These are phyloP conservation scores for Avicennia marina DNA, from an alignment of 257 asterid species.

Conservation along the genomic window DNA sequence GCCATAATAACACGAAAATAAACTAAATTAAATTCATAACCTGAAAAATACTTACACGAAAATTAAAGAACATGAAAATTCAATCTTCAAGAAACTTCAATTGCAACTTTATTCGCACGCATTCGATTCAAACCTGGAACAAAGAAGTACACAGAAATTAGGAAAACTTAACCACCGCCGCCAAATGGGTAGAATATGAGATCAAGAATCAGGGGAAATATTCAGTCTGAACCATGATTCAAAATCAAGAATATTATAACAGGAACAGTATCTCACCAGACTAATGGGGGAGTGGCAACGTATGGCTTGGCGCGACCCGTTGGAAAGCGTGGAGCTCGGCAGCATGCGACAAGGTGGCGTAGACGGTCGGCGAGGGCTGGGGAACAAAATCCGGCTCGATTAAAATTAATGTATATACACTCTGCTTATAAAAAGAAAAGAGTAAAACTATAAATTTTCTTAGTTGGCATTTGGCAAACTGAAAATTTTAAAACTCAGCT, in stretches of 20 bases:
- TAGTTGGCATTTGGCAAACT: too few relatives aligned
- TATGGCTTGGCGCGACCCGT: background rate
- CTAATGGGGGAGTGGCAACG: background rate
- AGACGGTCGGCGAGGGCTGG: conserved; percentile 4
- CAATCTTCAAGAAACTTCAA: conserved; percentile 12
- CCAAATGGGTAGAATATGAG: background rate
- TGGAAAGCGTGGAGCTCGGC: background rate
- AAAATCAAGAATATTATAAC: background rate
- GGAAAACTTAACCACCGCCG: too few relatives aligned
- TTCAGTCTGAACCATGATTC: background rate
- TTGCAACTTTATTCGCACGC: background rate
- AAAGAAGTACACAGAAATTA: background rate
- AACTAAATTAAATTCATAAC: background rate
- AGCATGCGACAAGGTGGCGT: conserved; percentile 1
- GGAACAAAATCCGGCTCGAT: background rate
- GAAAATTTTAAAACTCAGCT: too few relatives aligned
- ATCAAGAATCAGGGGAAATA: background rate
- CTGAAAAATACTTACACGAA: background rate
- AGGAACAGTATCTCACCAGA: background rate
- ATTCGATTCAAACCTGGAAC: conserved; percentile 1
- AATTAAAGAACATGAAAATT: background rate
- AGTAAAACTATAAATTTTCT: too few relatives aligned
- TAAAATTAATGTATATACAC: too few relatives aligned
- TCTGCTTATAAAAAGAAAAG: too few relatives aligned
- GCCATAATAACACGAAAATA: too few relatives aligned